phyloP scores from a whole-genome alignment of 306 rosid genomes.

The Rosa rugosa region DNA sequence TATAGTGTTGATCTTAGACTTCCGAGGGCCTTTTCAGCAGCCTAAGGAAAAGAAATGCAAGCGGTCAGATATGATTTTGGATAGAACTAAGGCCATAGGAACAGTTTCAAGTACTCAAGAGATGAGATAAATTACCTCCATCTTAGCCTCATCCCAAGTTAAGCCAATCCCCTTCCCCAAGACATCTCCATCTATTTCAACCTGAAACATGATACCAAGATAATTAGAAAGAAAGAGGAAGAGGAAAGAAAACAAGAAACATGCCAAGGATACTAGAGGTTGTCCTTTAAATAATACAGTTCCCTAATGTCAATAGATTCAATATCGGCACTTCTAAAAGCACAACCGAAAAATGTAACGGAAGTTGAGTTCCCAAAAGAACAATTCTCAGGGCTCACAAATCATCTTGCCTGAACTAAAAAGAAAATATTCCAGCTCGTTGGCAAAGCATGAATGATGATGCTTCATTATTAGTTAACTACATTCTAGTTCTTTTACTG shows the following conservation, averaged over 20 bases:
- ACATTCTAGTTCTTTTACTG: neutral
- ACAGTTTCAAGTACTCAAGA: neutral
- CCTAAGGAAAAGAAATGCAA: conserved; percentile 44
- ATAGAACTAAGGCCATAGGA: conserved; percentile 17
- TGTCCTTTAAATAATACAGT: conserved; percentile 1
- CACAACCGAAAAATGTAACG: conserved; percentile 6
- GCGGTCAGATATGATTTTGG: conserved; percentile 19
- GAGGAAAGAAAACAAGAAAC: neutral
- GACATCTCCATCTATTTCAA: conserved; percentile 81
- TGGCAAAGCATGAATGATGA: conserved; percentile 2
- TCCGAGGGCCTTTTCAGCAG: conserved; percentile 89
- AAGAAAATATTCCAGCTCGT: neutral
- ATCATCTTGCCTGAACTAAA: neutral
- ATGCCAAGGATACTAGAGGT: neutral
- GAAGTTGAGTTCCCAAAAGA: neutral
- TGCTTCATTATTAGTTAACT: conserved; percentile 18
- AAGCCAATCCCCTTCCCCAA: conserved; percentile 78
- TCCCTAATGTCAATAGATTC: neutral
- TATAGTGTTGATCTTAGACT: conserved; percentile 54
- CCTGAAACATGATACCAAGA: conserved; percentile 41
- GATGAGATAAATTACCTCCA: conserved; percentile 51
- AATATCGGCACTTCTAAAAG: neutral
- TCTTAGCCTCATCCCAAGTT: conserved; percentile 88
- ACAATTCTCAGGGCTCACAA: neutral
- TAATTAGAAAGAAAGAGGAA: neutral